Conservation (phyloP, 495 filamentous ascomycete species). For the Aspergillus incahuasiensis region DNA sequence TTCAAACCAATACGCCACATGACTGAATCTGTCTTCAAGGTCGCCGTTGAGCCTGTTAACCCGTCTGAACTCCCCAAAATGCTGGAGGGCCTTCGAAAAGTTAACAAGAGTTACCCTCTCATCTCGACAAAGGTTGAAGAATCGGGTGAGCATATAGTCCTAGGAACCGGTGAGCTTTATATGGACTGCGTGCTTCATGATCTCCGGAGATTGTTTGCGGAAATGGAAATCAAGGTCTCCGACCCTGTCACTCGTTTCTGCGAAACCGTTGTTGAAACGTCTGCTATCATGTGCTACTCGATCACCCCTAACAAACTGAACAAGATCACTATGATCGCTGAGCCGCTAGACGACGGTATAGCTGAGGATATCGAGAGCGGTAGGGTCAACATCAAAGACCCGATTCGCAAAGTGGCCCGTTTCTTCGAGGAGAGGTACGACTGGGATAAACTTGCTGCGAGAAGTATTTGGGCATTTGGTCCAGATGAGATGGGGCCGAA, state of each 20-base stretch:
- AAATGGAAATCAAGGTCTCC: slow-evolving; percentile 98
- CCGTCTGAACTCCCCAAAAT: slow-evolving; percentile 98
- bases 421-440: slow-evolving; percentile 98
- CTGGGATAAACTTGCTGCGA: slow-evolving; percentile 89
- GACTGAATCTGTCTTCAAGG: slow-evolving; percentile 96
- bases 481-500: slow-evolving; percentile 95
- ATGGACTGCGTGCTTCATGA: slow-evolving; percentile 99
- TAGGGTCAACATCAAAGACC: slow-evolving; percentile 85
- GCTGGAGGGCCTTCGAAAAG: slow-evolving; percentile 91
- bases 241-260: slow-evolving; percentile 97
- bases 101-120: slow-evolving; percentile 95
- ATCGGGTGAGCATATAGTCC: slow-evolving; percentile 92
- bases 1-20: slow-evolving; percentile 92
- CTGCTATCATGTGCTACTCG: slow-evolving; percentile 95
- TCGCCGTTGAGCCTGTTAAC: slow-evolving; percentile 96
- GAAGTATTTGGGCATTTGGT: slow-evolving; percentile 98
- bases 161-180: slow-evolving; percentile 94
- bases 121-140: slow-evolving; percentile 97
- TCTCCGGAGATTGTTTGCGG: slow-evolving; percentile 86
- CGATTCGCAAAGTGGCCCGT: slow-evolving; percentile 85
- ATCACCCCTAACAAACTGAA: slow-evolving; percentile 99
- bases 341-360: slow-evolving; percentile 90
- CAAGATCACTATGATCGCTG: slow-evolving; percentile 97
- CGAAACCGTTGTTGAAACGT: slow-evolving; percentile 97
- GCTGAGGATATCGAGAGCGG: slow-evolving; percentile 93